Base-by-base conservation (phyloP, 1,284 basidiomycete genomes). In the Ustilago shanxiensis region DNA sequence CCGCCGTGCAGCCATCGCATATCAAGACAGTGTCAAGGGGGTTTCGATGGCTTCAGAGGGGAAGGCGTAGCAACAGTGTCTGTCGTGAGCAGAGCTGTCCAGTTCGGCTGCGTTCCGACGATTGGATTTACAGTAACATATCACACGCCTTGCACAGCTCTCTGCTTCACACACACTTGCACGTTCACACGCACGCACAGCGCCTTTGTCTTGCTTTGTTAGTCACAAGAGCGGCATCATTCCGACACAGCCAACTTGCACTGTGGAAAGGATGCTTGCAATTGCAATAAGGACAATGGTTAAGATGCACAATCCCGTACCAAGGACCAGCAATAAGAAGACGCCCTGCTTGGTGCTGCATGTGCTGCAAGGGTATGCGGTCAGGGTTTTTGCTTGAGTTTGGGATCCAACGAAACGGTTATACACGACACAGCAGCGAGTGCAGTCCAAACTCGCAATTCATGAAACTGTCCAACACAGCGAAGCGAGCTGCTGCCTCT, bases 231-330 rank as follows among this genome's bases (percentile, higher is more conserved):
- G 22, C 44, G 44, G 44, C 44, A 20, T 20, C 44, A 2, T 45
- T 45, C 44, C 44, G 44, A 45, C 35, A 37, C 35, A 45, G 44
- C n/a, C 16, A 45, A 20, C 2, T 20, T 45, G 16, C 22, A 22
- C 16, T 20, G n/a, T 18, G 24, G 41, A 29, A 51, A 51, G 58
- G 24, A 60, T 52, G 59, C 44, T 37, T 45, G 54, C 55, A 29
- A 41, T 35, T 39, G 37, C 33, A 55, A 13, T 7, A 16, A 51
- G 26, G 29, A 51, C 35, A 31, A 45, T 28, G 29, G n/a, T n/a
- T n/a, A 57, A 18, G 22, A 37, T 45, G 44, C 44, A 20, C 22
- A 4, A 3, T 45, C 44, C 44, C n/a, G 44, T 45, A 45, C 44
- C n/a, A 22, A 45, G 44, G n/a, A 22, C n/a, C 20, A 13, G 35